A percentile compares a stretch with the other conserved stretches of the same genome.
Evolutionary conservation across 2,329 filamentous ascomycete genomes (phyloP).

Genomic region (Didymosphaeria variabile): DNA sequence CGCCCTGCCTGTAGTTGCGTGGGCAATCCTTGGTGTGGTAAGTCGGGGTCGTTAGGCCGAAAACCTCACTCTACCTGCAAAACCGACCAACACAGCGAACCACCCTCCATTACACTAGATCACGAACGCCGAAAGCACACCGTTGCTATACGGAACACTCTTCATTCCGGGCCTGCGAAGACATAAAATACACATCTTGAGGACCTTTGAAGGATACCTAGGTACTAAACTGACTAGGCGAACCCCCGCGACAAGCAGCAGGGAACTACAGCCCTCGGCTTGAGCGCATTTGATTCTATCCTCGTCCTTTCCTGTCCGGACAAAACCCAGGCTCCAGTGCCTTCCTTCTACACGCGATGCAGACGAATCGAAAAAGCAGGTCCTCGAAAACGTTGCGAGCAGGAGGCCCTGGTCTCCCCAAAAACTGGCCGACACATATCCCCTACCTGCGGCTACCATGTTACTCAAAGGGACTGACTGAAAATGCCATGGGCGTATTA

Average conservation of each 20-base stretch:
- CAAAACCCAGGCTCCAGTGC: background rate
- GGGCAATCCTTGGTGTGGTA: background rate
- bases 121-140: no score
- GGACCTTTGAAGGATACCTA: no score
- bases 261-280: no score
- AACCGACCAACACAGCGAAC: background rate
- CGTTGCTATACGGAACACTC: no score
- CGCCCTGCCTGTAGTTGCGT: background rate
- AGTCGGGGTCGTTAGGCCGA: background rate
- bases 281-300: no score
- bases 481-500: slow-evolving; percentile 34
- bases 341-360: background rate
- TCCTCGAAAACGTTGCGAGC: slow-evolving; percentile 14
- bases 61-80: background rate
- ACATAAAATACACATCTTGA: no score
- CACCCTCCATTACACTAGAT: background rate
- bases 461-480: slow-evolving; percentile 43
- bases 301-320: background rate
- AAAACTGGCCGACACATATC: slow-evolving; percentile 40
- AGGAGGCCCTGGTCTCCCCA: slow-evolving; percentile 29
- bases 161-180: no score
- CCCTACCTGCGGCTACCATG: slow-evolving; percentile 40
- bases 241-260: no score
- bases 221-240: no score
- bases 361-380: background rate